Evolutionary conservation across 129 eudicot species (phyloP).

Genomic region (Saussurea involucrata): DNA sequence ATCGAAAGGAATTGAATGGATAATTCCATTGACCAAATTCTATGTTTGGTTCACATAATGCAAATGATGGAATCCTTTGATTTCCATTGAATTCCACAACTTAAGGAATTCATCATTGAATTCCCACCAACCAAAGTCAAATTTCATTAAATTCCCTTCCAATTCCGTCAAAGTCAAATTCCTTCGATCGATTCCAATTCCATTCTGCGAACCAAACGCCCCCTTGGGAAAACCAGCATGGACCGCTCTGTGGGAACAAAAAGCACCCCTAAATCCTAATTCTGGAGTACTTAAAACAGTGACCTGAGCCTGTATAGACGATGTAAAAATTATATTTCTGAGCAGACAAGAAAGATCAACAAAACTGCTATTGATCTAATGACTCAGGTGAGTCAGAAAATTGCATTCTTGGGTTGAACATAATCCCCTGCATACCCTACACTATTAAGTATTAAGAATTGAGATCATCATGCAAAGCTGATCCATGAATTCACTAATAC

Average conservation of each 20-base stretch:
- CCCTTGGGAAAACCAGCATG: not conserved
- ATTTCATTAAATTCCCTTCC: no score
- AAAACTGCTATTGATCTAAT: not conserved
- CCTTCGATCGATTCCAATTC: no score
- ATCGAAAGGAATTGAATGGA: no score
- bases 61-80: no score
- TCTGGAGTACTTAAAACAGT: not conserved
- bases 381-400: not conserved
- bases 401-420: not conserved
- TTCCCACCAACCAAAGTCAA: no score
- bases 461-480: slow-evolving; percentile 34
- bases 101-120: no score
- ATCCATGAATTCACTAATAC: slow-evolving; percentile 30
- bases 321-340: not conserved
- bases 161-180: no score
- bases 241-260: not conserved
- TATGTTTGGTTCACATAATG: no score
- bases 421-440: slow-evolving; percentile 16
- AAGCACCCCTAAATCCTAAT: not conserved
- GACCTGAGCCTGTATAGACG: not conserved
- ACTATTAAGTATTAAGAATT: slow-evolving; percentile 7
- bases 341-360: not conserved
- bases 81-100: no score
- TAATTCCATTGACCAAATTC: no score
- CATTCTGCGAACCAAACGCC: no score